Evolutionary conservation across 768 basidiomycete genomes (phyloP).

Genomic region (Erythrobasidium yunnanense): DNA sequence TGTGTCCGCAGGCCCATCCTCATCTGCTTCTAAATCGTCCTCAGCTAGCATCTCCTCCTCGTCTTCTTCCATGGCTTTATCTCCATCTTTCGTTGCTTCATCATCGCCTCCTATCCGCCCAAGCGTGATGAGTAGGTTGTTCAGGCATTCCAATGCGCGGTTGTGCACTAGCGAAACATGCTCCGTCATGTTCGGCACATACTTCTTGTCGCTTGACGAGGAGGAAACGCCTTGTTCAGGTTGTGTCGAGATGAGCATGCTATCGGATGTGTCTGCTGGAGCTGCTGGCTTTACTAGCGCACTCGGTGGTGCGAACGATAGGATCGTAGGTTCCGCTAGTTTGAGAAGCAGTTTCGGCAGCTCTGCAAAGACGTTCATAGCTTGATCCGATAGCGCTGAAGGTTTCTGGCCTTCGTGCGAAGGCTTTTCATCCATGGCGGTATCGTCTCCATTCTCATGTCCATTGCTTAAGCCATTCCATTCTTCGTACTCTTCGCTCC

Average conservation of each 20-base stretch:
- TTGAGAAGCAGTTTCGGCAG: constrained; percentile 39
- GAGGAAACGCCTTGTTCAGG: neutral
- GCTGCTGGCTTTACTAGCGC: constrained; percentile 35
- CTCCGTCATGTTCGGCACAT: constrained; percentile 10
- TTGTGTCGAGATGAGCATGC: constrained; percentile 7
- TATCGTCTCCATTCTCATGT: neutral
- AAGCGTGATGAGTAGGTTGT: constrained; percentile 45
- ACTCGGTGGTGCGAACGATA: constrained; percentile 41
- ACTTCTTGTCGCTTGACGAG: neutral
- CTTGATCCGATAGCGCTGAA: neutral
- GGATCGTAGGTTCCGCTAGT: constrained; percentile 39
- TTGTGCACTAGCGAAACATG: constrained; percentile 39
- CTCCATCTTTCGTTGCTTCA: constrained; percentile 36
- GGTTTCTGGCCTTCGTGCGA: neutral
- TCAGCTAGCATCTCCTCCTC: constrained; percentile 24
- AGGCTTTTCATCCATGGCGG: neutral
- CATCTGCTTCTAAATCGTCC: constrained; percentile 29
- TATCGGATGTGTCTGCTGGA: neutral
- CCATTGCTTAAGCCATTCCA: constrained; percentile 14
- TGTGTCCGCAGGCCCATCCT: no score
- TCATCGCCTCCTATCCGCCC: constrained; percentile 30
- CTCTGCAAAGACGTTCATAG: constrained; percentile 24
- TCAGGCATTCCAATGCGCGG: constrained; percentile 45
- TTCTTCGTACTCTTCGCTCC: constrained; percentile 27
- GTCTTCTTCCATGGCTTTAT: constrained; percentile 23